Evolutionary conservation across 441 rosid genomes (phyloP), one percentile per base, ranked within the genome.

Genomic region (Brassica hybrid): DNA sequence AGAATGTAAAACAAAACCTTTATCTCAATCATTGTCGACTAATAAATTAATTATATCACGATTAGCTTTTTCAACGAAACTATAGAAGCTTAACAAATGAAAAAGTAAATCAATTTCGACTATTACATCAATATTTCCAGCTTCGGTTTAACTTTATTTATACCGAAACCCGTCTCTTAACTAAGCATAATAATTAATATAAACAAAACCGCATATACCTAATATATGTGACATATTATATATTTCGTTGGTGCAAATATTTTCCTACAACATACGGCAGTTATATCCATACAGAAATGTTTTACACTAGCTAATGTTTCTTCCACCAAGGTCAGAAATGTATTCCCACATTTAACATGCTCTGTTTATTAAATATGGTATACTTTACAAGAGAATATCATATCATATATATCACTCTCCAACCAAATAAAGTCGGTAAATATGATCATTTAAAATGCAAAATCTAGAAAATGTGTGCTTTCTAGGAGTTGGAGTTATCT

Each of bases 401-500:
- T 7, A 62, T 6, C 27, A 63, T 41, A 79, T 36, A 67, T 79
- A 61, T 68, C 36, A 14, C 30, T n/a, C 3, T 41, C 38, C 43
- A 56, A 54, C 78, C 65, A 69, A 32, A 63, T 62, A 38, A 19
- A 63, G 82, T 79, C 82, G 63, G 82, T 74, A 74, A 65, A 73
- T 56, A 73, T 68, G 74, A 68, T 68, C 43, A 63, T 61, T 7
- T 54, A 62, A 65, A 21, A 52, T 9, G 2, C 21, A 38, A 61
- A 7, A 52, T 21, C 23, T 57, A 38, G 38, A 52, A 67, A 58
- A 59, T 18, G 13, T 23, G 59, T 61, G 25, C 41, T 67, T 73
- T 67, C 69, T 16, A 45, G 17, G 64, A 78, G 38, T 67, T 78
- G 77, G 81, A 78, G 60, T 73, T 78, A 73, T 73, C 77, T 78